Base-by-base conservation (phyloP, 2,329 filamentous ascomycete species). In the Beauveria sp. region DNA sequence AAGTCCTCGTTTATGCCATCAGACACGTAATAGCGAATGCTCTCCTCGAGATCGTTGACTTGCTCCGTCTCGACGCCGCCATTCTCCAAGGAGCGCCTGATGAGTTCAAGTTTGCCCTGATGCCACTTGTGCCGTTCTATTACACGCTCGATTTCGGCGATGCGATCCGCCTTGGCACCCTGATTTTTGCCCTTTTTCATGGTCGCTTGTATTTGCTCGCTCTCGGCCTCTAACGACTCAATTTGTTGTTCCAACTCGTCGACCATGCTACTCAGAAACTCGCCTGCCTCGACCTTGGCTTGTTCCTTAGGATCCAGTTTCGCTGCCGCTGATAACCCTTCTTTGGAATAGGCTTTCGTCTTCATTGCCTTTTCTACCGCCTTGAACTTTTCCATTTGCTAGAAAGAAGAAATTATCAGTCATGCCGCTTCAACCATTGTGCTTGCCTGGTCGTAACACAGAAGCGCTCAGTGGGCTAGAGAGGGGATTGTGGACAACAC, bases 361-460 rank as follows among this genome's bases (percentile, higher is more conserved):
- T 99, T 99, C 95, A 99, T 98, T 71, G 96, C 95, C 81, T 99
- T 99, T 77, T 99, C 95, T 59, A 99, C 95, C n/a, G 93, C 93
- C 80, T 99, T 99, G 85, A 99, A 99, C 71, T 91, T 92, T 79
- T 99, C 95, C 95, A 99, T 99, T 90, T 93, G 88, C 91, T 95
- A 78, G 75, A 69, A 48, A 62, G 66, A 65, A 20, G 24, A 48
- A 45, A 40, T 20, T 16, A 67, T 68, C 60, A 65, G 63, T 63
- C 59, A 31, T 8, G 16, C 14, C 16, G 38, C 8, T 18, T 14
- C 22, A 14, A 9, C 20, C n/a, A 42, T 51, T 6, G 6, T 28
- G 48, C 9, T 18, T 24, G 31, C 34, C 20, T 43, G 22, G 10
- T 9, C 26, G 26, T 9, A 20, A 62, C 57, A 46, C 16, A 40